A percentile compares a stretch with the other conserved stretches of the same genome.
These are phyloP conservation scores for Heritiera fomes DNA, from an alignment of 345 rosid species.

Conservation along the genomic window DNA sequence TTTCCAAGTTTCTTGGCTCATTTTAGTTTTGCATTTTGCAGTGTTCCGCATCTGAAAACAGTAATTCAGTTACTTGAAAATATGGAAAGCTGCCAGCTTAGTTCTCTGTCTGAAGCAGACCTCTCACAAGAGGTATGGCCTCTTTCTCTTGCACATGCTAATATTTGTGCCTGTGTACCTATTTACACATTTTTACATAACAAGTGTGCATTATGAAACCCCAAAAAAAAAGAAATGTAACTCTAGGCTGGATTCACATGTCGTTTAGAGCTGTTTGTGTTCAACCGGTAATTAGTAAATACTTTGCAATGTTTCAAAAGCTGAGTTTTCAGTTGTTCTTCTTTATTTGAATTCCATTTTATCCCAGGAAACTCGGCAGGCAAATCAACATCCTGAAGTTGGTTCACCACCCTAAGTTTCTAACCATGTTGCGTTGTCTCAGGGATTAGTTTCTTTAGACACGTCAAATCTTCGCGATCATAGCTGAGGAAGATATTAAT, in stretches of 20 bases:
- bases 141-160: neutral
- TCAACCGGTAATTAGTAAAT: neutral
- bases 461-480: neutral
- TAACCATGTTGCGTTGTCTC: neutral
- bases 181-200: neutral
- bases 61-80: slow-evolving; percentile 56
- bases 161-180: neutral
- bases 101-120: slow-evolving; percentile 40
- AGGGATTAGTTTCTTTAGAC: neutral
- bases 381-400: neutral
- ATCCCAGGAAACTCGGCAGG: slow-evolving; percentile 5
- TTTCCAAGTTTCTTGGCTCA: slow-evolving; percentile 12
- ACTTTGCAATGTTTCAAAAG: neutral
- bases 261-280: neutral
- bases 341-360: neutral
- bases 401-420: slow-evolving; percentile 6
- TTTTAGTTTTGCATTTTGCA: slow-evolving; percentile 33
- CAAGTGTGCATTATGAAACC: neutral
- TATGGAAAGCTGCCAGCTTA: slow-evolving; percentile 64
- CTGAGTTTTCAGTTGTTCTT: neutral
- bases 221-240: neutral
- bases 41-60: slow-evolving; percentile 61
- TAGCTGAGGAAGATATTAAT: neutral
- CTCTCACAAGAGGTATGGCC: slow-evolving; percentile 14
- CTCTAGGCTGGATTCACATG: neutral